Base-by-base conservation (phyloP, 352 stramenopile genomes). In the Lagenidium giganteum region DNA sequence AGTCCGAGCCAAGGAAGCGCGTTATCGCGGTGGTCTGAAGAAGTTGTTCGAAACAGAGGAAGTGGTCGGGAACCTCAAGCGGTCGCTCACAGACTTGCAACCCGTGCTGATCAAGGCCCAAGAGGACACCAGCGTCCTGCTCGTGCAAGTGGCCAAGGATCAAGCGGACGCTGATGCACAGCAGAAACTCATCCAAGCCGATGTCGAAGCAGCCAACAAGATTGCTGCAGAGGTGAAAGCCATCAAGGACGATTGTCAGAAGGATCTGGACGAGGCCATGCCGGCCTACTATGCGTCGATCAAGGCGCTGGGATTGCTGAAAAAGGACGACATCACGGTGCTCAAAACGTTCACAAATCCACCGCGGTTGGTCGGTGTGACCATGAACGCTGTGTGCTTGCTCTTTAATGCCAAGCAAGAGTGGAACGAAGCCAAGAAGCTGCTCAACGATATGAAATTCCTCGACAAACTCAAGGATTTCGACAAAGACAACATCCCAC, bases 201-300 rank as follows among this genome's bases (percentile, higher is more conserved):
- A 97, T 47, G 83, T 95, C 8, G 73, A 93, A 50, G 90, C 92
- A 31, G 83, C 83, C 3, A 96, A 96, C 61, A 81, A 85, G 40
- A 93, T 97, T 23, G 87, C 87, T 5, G 83, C 68, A 3, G 87
- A 97, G 49, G 92, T 98, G 16, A 93, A 96, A 42, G 69, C 70
- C 8, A 97, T 97, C 57, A 96, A 97, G 47, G 78, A 96, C 40
- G 92, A 97, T 38, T 97, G 90, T 44, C 86, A 98, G 35, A 85
- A 83, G 25, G 93, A 98, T 53, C 61, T 97, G 22, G 85, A 96
- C 30, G 85, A 95, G 42, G 89, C 91, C 1, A 95, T 97, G 78
- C 91, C 91, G 0, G 90, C 91, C 4, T 97, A 96, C 43, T 88
- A 93, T 42, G 77, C 75, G 4, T 87, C 88, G 16, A 93, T 98